These are phyloP conservation scores for Clausena lansium DNA, from an alignment of 345 rosid genomes.

Conservation along the genomic window DNA sequence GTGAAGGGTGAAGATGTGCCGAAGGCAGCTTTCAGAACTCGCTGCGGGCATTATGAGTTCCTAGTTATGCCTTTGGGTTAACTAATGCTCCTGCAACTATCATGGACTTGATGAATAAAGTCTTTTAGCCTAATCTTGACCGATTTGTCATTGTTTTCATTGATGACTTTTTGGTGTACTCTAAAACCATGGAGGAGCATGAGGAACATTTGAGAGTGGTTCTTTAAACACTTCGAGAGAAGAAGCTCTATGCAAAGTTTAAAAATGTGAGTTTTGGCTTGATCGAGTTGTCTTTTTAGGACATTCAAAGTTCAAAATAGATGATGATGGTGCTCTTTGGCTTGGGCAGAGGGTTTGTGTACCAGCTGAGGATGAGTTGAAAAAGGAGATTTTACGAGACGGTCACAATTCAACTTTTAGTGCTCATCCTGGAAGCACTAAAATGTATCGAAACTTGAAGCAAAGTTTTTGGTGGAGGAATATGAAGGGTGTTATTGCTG, in stretches of 20 bases:
- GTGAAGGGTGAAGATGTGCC: not conserved
- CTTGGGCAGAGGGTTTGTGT: not conserved
- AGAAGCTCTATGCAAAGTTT: not conserved
- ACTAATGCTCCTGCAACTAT: not conserved
- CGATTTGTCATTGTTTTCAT: not conserved
- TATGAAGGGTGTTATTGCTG: not conserved
- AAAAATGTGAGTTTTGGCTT: not conserved
- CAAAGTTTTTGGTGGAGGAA: not conserved
- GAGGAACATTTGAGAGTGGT: no score
- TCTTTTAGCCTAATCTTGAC: not conserved
- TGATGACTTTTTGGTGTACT: not conserved
- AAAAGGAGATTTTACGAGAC: not conserved
- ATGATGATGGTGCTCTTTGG: not conserved
- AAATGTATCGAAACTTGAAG: not conserved
- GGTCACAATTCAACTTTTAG: not conserved
- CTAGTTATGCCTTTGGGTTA: not conserved
- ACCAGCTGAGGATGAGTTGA: not conserved
- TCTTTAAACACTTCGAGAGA: no score
- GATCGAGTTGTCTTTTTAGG: accelerated
- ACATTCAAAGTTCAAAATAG: not conserved
- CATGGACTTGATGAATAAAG: no score
- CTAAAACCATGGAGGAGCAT: not conserved
- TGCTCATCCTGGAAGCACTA: not conserved
- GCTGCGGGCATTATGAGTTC: not conserved
- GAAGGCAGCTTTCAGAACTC: not conserved